Percentiles rank a stretch among this genome's conserved stretches.
These are phyloP conservation scores for Candida smagusa DNA, from an alignment of 1,139 yeast genomes.

Conservation along the genomic window DNA sequence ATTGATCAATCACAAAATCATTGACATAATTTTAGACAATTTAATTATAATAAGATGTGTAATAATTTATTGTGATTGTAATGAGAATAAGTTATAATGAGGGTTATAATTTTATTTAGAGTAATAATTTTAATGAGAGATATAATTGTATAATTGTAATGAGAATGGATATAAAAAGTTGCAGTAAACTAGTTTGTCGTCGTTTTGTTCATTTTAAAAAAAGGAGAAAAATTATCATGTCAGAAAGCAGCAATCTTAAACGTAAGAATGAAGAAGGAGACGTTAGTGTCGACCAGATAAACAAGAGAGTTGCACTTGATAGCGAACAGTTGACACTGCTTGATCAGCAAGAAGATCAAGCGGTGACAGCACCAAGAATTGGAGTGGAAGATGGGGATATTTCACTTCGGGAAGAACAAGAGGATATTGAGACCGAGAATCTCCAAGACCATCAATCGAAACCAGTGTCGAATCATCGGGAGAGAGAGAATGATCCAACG, in stretches of 20 bases:
- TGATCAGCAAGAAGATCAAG: slow-evolving; percentile 36
- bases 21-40: no score
- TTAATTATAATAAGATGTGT: no score
- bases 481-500: slow-evolving; percentile 50
- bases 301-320: slow-evolving; percentile 71
- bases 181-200: no score
- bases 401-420: slow-evolving; percentile 1
- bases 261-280: slow-evolving; percentile 66
- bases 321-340: slow-evolving; percentile 41
- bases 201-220: neutral
- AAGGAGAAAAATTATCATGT: slow-evolving; percentile 9
- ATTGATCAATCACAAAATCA: no score
- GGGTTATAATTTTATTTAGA: no score
- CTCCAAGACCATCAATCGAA: slow-evolving; percentile 8
- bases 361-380: slow-evolving; percentile 41
- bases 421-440: neutral
- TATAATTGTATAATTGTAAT: no score
- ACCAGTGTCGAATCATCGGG: slow-evolving; percentile 30
- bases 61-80: no score
- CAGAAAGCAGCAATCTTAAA: slow-evolving; percentile 46
- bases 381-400: slow-evolving; percentile 8
- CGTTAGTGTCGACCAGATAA: slow-evolving; percentile 30
- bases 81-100: no score
- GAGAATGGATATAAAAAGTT: no score
- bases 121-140: no score